Evolutionary conservation across 192 early-diverging fungal species (phyloP).

Genomic region (Backusella macrospora): DNA sequence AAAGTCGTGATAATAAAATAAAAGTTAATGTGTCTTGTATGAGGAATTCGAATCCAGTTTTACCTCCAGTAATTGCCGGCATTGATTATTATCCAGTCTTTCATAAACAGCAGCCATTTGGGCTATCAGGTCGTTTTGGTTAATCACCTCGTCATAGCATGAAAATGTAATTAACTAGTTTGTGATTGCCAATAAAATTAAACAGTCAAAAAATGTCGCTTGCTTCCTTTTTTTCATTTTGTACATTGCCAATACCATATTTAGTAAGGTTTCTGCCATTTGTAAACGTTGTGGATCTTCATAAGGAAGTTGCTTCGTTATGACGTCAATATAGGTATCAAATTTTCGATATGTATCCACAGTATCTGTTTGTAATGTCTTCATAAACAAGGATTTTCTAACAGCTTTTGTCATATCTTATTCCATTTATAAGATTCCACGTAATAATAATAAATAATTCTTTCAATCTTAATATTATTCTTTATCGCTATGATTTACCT

Average conservation of each 20-base stretch:
- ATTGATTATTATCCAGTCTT: conserved; percentile 8
- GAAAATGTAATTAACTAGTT: not conserved
- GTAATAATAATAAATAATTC: not conserved
- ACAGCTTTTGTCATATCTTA: not conserved
- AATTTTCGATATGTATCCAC: not conserved
- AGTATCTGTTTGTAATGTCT: not conserved
- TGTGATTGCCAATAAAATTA: not conserved
- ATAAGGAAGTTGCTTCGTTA: not conserved
- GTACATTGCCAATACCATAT: conserved; percentile 10
- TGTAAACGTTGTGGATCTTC: not conserved
- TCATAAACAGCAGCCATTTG: not conserved
- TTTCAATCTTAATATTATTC: not conserved
- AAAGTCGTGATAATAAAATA: not conserved
- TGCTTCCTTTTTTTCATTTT: not conserved
- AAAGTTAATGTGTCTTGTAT: not conserved
- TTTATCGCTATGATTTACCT: not conserved
- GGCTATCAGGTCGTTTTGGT: not conserved
- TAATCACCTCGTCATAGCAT: not conserved
- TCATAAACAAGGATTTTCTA: not conserved
- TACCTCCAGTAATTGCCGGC: conserved; percentile 2
- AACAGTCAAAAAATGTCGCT: no score
- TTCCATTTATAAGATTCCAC: not conserved
- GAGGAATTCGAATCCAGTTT: not conserved
- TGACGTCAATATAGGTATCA: not conserved
- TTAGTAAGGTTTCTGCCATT: conserved; percentile 6